Evolutionary conservation across 2,329 filamentous ascomycete genomes (phyloP).

Genomic region (Hirsutella rhossiliensis): DNA sequence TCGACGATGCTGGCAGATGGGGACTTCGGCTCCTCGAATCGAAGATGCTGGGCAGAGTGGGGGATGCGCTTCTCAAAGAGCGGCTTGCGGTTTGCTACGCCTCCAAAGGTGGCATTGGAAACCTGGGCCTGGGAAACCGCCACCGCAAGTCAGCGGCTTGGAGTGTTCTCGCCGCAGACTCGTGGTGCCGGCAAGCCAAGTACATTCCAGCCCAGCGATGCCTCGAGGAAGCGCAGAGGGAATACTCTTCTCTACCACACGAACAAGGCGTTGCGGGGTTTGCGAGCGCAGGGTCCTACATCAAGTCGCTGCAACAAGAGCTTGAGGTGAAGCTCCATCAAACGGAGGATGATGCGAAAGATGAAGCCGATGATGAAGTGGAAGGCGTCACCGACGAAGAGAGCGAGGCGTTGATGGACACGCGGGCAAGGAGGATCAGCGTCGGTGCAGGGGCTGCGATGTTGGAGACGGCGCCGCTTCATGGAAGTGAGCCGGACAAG

Average conservation of each 20-base stretch:
- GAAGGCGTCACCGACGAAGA: conserved; percentile 35
- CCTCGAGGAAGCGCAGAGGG: conserved; percentile 53
- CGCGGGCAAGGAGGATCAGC: conserved; percentile 42
- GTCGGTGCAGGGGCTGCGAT: conserved; percentile 31
- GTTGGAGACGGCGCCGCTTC: conserved; percentile 40
- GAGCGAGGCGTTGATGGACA: conserved; percentile 42
- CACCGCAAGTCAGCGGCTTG: conserved; percentile 81
- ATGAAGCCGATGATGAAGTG: conserved; percentile 28
- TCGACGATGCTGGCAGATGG: conserved; percentile 84
- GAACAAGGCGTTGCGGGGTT: conserved; percentile 42
- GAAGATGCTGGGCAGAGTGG: conserved; percentile 60
- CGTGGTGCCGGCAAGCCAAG: conserved; percentile 70
- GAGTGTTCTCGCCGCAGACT: conserved; percentile 71
- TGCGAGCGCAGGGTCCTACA: conserved; percentile 34
- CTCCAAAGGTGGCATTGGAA: conserved; percentile 55
- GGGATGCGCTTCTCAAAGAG: conserved; percentile 75
- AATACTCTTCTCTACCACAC: conserved; percentile 38
- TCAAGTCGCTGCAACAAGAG: conserved; percentile 37
- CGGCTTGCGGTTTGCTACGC: conserved; percentile 76
- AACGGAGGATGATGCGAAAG: conserved; percentile 20
- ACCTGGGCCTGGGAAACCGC: conserved; percentile 56
- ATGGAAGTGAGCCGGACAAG: conserved; percentile 12
- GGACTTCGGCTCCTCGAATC: conserved; percentile 69
- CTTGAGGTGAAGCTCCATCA: conserved; percentile 34
- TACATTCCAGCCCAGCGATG: conserved; percentile 67